Evolutionary conservation across 495 filamentous ascomycete species (phyloP), one percentile per base, ranked within the genome.

Genomic region (Baudoinia panamericana): DNA sequence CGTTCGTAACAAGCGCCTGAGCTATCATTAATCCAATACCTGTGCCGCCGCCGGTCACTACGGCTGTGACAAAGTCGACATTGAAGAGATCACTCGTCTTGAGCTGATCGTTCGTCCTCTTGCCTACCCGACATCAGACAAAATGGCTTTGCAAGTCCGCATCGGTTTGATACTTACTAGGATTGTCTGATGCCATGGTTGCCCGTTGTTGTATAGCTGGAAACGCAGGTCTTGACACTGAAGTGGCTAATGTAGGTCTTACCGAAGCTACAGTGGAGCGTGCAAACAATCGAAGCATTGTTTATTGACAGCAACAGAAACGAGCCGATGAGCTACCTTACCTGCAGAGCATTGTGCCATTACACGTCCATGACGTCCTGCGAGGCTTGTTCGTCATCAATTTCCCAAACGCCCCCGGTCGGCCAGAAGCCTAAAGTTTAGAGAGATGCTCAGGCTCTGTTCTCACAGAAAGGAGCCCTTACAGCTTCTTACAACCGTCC

Each of bases 1-100:
- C 82, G 56, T 86, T 87, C 19, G 71, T 63, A 0, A 84, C 78
- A 47, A 80, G 80, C 2, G 82, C 78, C 51, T 85, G 76, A 0
- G 82, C 78, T 45, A 81, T 82, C 81, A 87, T 90, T 32, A 80
- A 70, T 18, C 78, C 76, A 40, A 82, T 70, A 20, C 57, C 55
- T 18, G 43, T 61, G 21, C 51, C 53, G 22, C 60, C 59, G 11
- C 58, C 58, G 5, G 58, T 61, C 20, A 61, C 58, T 4, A 61
- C 18, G 7, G 59, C 56, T 6, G 51, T 59, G 36, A 61, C 35
- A 37, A 56, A 51, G 9, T 47, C 51, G 30, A 61, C 59, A 38
- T 59, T 53, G 41, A 62, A 62, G 41, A 62, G 50, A 21, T 48
- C 51, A n/a, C 50, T 47, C 10, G 46, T 27, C 42, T 49, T 48